Conservation (phyloP, 768 basidiomycete species). For the Naganishia kalamii region DNA sequence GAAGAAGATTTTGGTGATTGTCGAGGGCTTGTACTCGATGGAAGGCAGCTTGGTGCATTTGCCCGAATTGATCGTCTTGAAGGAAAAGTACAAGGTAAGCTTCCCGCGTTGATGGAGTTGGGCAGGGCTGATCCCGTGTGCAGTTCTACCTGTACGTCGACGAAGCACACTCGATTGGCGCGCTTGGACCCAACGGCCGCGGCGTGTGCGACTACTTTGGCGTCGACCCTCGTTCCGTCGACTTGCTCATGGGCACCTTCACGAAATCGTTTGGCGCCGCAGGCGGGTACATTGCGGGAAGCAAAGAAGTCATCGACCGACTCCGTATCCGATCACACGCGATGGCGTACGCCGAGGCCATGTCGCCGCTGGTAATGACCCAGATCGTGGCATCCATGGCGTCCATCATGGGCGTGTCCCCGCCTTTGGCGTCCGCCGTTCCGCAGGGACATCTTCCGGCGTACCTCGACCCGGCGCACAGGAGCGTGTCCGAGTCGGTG, state of each 20-base stretch:
- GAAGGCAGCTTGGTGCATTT: slow-evolving; percentile 90
- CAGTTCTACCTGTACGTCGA: slow-evolving; percentile 95
- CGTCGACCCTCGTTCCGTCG: slow-evolving; percentile 69
- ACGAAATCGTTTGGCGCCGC: slow-evolving; percentile 59
- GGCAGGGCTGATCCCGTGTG: background rate
- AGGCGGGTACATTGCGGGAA: slow-evolving; percentile 89
- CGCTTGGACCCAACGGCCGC: slow-evolving; percentile 86
- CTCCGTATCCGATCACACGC: slow-evolving; percentile 76
- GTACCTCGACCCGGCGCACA: slow-evolving; percentile 4
- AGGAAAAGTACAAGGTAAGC: slow-evolving; percentile 87
- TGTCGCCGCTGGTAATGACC: slow-evolving; percentile 81
- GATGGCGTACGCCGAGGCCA: slow-evolving; percentile 78
- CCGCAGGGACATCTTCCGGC: slow-evolving; percentile 18
- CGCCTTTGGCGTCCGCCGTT: slow-evolving; percentile 45
- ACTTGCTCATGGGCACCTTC: slow-evolving; percentile 97
- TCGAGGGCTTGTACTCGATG: slow-evolving; percentile 97
- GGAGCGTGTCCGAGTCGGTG: slow-evolving; percentile 44
- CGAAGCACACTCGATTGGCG: slow-evolving; percentile 96
- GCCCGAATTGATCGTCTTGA: slow-evolving; percentile 74
- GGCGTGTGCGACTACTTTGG: slow-evolving; percentile 93
- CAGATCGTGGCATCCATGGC: slow-evolving; percentile 90
- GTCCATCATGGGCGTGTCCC: slow-evolving; percentile 79
- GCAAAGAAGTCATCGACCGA: slow-evolving; percentile 68
- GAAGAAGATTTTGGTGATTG: slow-evolving; percentile 93
- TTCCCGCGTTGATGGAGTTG: too few relatives aligned